phyloP scores from a whole-genome alignment of 805 yeast genomes.

The Tanozyma kutaoensis region DNA sequence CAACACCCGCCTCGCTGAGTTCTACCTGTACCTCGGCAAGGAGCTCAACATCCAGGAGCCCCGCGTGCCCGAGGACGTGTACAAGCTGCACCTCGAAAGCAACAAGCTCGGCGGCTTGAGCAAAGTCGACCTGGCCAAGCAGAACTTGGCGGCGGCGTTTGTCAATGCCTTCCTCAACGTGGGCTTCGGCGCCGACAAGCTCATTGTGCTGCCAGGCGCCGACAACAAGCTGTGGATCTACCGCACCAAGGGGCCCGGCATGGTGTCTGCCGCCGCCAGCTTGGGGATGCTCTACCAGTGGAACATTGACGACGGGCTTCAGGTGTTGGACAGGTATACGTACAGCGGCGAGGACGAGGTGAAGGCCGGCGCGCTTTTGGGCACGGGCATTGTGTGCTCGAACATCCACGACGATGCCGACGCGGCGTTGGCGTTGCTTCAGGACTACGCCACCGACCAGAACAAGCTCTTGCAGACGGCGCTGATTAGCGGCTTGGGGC shows the following conservation, averaged over 20 bases:
- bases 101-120: slow-evolving; percentile 38
- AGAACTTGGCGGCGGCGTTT: slow-evolving; percentile 87
- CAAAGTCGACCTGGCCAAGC: slow-evolving; percentile 84
- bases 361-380: slow-evolving; percentile 93
- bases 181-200: slow-evolving; percentile 81
- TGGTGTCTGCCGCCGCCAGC: slow-evolving; percentile 84
- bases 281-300: slow-evolving; percentile 85
- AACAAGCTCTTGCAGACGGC: slow-evolving; percentile 57
- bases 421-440: slow-evolving; percentile 76
- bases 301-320: slow-evolving; percentile 84
- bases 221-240: slow-evolving; percentile 76
- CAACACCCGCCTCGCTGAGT: slow-evolving; percentile 65
- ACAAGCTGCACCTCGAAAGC: slow-evolving; percentile 79
- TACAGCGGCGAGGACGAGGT: slow-evolving; percentile 78
- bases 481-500: slow-evolving; percentile 83
- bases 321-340: slow-evolving; percentile 75
- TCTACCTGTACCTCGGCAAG: slow-evolving; percentile 66
- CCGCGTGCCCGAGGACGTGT: slow-evolving; percentile 88
- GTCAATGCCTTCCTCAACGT: slow-evolving; percentile 85
- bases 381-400: slow-evolving; percentile 84
- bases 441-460: slow-evolving; percentile 63
- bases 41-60: slow-evolving; percentile 85
- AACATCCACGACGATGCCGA: slow-evolving; percentile 95
- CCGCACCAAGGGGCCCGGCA: slow-evolving; percentile 84
- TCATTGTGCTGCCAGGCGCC: slow-evolving; percentile 51